phyloP scores from a whole-genome alignment of 2,329 filamentous ascomycete species.

The Dissoconium aciculare region DNA sequence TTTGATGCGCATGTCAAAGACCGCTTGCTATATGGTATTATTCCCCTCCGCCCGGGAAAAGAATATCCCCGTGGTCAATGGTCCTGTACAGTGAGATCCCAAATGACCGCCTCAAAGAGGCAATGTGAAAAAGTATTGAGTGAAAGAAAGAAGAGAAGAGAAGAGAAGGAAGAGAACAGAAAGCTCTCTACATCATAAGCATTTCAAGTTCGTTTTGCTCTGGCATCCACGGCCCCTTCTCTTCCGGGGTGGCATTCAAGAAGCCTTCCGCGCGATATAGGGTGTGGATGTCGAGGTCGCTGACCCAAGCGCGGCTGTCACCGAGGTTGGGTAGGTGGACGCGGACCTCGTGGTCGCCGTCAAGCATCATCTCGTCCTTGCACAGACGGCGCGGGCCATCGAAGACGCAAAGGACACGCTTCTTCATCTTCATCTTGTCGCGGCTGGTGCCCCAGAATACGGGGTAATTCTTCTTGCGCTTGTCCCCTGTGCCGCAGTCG shows the following conservation, averaged over 20 bases:
- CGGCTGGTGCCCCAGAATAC: constrained; percentile 84
- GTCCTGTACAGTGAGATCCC: too few relatives aligned
- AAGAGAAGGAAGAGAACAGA: too few relatives aligned
- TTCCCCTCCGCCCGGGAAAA: too few relatives aligned
- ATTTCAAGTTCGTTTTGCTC: constrained; percentile 52
- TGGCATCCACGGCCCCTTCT: constrained; percentile 67
- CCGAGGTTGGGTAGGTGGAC: constrained; percentile 56
- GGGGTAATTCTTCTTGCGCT: constrained; percentile 87
- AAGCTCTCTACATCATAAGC: too few relatives aligned
- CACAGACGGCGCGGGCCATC: constrained; percentile 75
- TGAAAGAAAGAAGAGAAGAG: too few relatives aligned
- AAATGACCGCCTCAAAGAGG: too few relatives aligned
- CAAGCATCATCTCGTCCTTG: constrained; percentile 99
- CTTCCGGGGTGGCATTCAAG: constrained; percentile 62
- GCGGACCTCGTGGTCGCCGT: constrained; percentile 85
- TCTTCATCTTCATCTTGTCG: constrained; percentile 96
- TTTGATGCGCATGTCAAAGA: too few relatives aligned
- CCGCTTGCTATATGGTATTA: too few relatives aligned
- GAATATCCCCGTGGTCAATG: too few relatives aligned
- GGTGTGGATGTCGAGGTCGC: constrained; percentile 84
- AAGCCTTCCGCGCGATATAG: constrained; percentile 77
- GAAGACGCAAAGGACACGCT: constrained; percentile 85
- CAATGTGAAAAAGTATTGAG: too few relatives aligned
- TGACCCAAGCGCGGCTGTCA: constrained; percentile 63
- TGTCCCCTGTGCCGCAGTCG: constrained; percentile 49